Base-by-base conservation (phyloP, 768 basidiomycete species). In the Rhizopogon vinicolor region DNA sequence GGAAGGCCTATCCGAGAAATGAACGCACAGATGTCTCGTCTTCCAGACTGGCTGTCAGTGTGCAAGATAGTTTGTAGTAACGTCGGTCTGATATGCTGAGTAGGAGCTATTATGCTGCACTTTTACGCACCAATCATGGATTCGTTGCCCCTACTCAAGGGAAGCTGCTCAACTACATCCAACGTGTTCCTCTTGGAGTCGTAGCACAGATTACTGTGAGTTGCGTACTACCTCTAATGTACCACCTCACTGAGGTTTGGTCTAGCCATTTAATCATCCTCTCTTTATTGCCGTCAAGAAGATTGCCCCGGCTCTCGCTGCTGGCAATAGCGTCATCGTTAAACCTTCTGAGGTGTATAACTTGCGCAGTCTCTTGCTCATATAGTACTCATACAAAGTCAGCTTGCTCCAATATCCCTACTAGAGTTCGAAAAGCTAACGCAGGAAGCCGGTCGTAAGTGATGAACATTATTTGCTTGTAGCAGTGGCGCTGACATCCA, bases 201-300 rank as follows among this genome's bases (percentile, higher is more conserved):
- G 89, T 92, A 40, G 91, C 86, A 1, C 91, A 93, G 65, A 89
- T 94, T 25, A 93, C 89, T 13, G 91, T 90, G 55, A 66, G 56
- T 49, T 8, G 41, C 29, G 16, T 28, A 6, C 31, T 43, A 8
- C 14, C 28, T 5, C 42, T 41, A 19, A 53, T 28, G 14, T 31
- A 41, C 40, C 25, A 7, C 51, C 37, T 57, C 50, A 56, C 31
- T 41, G 9, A 13, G n/a, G 12, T 35, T 19, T 18, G 43, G 44
- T 51, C 14, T 58, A 91, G 87, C 89, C 91, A 2, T 93, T 93
- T 69, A 94, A 94, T 61, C 91, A 94, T 60, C 92, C 92, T 1
- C 73, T 94, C n/a, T 69, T 94, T 37, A 94, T 94, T 58, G 89
- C 90, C 2, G 67, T 93, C 52, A 94, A 94, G 76, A 94, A 94